These are phyloP conservation scores for Leptographium wingfieldii DNA, from an alignment of 2,329 filamentous ascomycete species.

Conservation along the genomic window DNA sequence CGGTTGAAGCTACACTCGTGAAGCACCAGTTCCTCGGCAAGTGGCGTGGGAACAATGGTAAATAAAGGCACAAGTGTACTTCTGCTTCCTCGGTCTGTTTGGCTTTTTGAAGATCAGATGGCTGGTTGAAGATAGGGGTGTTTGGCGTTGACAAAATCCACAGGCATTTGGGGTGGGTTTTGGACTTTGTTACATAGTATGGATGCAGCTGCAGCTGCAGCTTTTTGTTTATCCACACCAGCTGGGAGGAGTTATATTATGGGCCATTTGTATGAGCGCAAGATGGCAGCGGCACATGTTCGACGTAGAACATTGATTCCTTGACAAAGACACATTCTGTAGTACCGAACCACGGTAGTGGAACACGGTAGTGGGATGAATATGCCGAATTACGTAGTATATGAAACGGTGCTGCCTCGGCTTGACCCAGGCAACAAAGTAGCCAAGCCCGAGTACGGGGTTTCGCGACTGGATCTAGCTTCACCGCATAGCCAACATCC, in stretches of 20 bases:
- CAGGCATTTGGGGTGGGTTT: not conserved
- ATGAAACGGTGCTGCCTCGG: no score
- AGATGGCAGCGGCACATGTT: not conserved
- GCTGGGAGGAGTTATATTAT: not conserved
- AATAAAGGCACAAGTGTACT: not conserved
- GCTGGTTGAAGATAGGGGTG: not conserved
- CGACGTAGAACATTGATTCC: not conserved
- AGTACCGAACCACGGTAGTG: no score
- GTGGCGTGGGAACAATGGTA: constrained; percentile 7
- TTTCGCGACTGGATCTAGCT: no score
- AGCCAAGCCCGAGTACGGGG: no score
- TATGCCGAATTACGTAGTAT: no score
- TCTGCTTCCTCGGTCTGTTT: not conserved
- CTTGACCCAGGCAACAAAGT: no score
- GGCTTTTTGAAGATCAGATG: not conserved
- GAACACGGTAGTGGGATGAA: no score
- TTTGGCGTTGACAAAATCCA: not conserved
- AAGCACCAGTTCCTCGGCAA: constrained; percentile 9
- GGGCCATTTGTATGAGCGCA: not conserved
- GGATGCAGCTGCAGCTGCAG: not conserved
- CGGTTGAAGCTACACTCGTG: constrained; percentile 2
- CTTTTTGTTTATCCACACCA: not conserved
- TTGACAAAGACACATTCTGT: not conserved
- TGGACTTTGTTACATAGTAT: not conserved
- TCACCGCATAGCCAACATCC: no score